These are phyloP conservation scores for Marasmius sp. DNA, from an alignment of 1,284 basidiomycete species.

Conservation along the genomic window DNA sequence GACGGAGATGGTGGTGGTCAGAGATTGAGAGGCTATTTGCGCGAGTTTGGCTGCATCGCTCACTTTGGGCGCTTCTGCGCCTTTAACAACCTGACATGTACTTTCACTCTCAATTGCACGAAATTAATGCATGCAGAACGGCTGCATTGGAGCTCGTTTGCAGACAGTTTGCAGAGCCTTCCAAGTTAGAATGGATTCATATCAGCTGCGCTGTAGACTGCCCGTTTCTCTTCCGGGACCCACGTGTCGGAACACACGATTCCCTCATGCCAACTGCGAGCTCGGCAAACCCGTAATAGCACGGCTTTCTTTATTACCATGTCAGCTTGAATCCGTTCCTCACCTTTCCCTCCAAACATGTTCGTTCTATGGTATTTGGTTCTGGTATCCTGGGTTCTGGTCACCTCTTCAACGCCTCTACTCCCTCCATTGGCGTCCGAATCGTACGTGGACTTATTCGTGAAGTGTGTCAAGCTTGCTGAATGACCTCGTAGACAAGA, in stretches of 20 bases:
- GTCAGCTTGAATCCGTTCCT: neutral
- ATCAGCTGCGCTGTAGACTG: too few species aligned
- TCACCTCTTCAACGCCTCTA: neutral
- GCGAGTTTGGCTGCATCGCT: neutral
- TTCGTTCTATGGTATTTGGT: slow-evolving; percentile 1
- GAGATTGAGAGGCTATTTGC: neutral
- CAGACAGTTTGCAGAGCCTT: too few species aligned
- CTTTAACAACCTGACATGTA: too few species aligned
- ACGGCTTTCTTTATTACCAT: neutral
- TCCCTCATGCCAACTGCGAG: neutral
- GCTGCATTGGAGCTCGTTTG: too few species aligned
- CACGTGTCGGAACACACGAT: slow-evolving; percentile 1
- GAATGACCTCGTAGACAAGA: neutral
- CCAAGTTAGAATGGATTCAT: too few species aligned
- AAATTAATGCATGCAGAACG: too few species aligned
- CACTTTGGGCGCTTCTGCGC: neutral
- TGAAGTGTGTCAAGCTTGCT: neutral
- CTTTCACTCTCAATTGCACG: too few species aligned
- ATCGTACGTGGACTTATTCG: neutral
- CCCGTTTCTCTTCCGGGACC: too few species aligned
- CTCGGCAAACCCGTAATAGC: neutral
- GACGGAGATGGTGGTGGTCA: neutral
- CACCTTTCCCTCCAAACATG: neutral
- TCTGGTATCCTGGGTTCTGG: neutral
- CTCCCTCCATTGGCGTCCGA: neutral